Evolutionary conservation across 2,329 filamentous ascomycete species (phyloP).

Genomic region (Xylariales sp.): DNA sequence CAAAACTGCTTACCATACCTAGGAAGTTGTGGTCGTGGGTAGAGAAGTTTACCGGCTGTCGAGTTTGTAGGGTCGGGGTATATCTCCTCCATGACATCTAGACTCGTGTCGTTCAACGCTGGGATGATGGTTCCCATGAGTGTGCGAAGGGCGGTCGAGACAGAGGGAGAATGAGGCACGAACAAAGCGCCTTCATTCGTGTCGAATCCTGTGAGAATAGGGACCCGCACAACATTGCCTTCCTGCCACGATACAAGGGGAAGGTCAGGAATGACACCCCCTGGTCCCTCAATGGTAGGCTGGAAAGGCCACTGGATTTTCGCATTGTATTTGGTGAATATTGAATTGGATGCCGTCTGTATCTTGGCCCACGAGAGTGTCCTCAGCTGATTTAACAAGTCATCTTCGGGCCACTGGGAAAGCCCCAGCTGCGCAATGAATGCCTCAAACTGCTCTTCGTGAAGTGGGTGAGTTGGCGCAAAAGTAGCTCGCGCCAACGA

Average conservation of each 20-base stretch:
- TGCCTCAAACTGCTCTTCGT: constrained; percentile 50
- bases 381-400: constrained; percentile 48
- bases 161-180: constrained; percentile 45
- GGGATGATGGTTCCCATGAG: constrained; percentile 64
- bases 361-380: constrained; percentile 33
- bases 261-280: constrained; percentile 49
- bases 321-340: constrained; percentile 39
- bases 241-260: constrained; percentile 57
- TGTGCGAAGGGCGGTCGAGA: constrained; percentile 45
- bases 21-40: constrained; percentile 27
- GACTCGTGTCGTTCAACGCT: constrained; percentile 43
- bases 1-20: constrained; percentile 51
- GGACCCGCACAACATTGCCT: constrained; percentile 48
- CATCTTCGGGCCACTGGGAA: constrained; percentile 38
- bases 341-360: constrained; percentile 32
- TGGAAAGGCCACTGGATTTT: constrained; percentile 61
- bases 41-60: constrained; percentile 30
- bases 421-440: constrained; percentile 50
- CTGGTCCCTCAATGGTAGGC: constrained; percentile 57
- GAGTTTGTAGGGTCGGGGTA: constrained; percentile 55
- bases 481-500: constrained; percentile 52
- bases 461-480: constrained; percentile 48
- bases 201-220: constrained; percentile 67
- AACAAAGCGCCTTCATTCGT: constrained; percentile 66
- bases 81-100: constrained; percentile 49